Percentiles rank a stretch among this genome's conserved stretches.
phyloP scores from a whole-genome alignment of 2,329 filamentous ascomycete species.

The Aureobasidium zeae region DNA sequence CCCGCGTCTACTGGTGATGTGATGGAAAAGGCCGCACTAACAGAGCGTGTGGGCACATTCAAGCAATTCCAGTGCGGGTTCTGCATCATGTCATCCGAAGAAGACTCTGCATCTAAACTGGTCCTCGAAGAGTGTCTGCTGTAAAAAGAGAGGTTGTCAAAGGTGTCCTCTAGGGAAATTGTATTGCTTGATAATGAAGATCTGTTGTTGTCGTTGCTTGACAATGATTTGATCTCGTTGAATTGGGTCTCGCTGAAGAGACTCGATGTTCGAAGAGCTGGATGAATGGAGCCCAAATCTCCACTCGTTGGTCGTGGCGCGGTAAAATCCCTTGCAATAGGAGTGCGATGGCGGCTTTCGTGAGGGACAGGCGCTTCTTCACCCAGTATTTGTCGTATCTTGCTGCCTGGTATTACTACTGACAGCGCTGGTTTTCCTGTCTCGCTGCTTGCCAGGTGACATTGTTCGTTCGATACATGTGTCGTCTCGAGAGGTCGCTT shows the following conservation, averaged over 20 bases:
- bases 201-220: constrained; percentile 16
- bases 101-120: constrained; percentile 28
- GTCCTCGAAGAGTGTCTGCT: constrained; percentile 33
- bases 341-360: too few species aligned
- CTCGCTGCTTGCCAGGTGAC: not conserved
- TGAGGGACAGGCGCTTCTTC: not conserved
- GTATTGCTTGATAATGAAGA: constrained; percentile 29
- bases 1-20: constrained; percentile 23
- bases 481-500: constrained; percentile 3
- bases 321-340: not conserved
- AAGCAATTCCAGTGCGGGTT: constrained; percentile 11
- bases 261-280: constrained; percentile 5
- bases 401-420: constrained; percentile 21
- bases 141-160: constrained; percentile 29
- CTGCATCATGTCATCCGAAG: constrained; percentile 19
- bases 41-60: constrained; percentile 18
- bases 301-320: not conserved
- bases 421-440: constrained; percentile 18
- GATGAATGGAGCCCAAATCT: constrained; percentile 2
- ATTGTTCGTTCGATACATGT: not conserved
- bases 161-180: not conserved
- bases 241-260: not conserved
- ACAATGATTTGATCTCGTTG: not conserved
- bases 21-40: constrained; percentile 20
- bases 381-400: constrained; percentile 12